Base-by-base conservation (phyloP, 306 rosid genomes). In the Lotus japonicus region DNA sequence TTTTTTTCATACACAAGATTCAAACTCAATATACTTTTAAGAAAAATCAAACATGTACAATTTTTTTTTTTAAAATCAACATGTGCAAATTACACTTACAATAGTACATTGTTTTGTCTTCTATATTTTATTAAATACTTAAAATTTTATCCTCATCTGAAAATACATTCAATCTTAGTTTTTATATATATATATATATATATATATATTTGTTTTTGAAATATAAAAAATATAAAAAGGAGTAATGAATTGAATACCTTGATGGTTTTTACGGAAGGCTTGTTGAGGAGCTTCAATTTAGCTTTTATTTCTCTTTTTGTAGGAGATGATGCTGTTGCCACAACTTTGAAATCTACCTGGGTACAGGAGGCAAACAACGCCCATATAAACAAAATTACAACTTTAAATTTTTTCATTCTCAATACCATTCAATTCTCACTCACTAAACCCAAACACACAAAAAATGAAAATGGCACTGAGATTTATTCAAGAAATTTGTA, bases 281-380 rank as follows among this genome's bases (percentile, higher is more conserved):
- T 82, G 64, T 83, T 84, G 59, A 84, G 78, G 52, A 66, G 86
- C 71, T 82, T 84, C 60, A 84, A 56, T 73, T 64, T 81, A 35
- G 67, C 58, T 39, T 82, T 57, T 2, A 83, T 67, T 18, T 79
- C 63, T 15, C 9, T 33, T 41, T 76, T 59, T 13, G 16, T 60
- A 42, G 5, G 23, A 7, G 54, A 46, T 18, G 45, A 28, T 41
- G 16, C 0, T 41, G 16, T 0, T 43, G 73, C 76, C 16, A 71
- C 82, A 35, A 66, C 58, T 9, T 57, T 64, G 0, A 63, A 15
- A 39, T 15, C 53, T 11, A 33, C 39, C 11, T 12, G 52, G 10
- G 9, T n/a, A 56, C 64, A 42, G 12, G 58, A 64, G 5, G 11
- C 53, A 59, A 76, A n/a, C 53, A 76, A 62, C 44, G 55, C 31